phyloP scores from a whole-genome alignment of 2,329 filamentous ascomycete genomes.

The Phialophora macrospora region DNA sequence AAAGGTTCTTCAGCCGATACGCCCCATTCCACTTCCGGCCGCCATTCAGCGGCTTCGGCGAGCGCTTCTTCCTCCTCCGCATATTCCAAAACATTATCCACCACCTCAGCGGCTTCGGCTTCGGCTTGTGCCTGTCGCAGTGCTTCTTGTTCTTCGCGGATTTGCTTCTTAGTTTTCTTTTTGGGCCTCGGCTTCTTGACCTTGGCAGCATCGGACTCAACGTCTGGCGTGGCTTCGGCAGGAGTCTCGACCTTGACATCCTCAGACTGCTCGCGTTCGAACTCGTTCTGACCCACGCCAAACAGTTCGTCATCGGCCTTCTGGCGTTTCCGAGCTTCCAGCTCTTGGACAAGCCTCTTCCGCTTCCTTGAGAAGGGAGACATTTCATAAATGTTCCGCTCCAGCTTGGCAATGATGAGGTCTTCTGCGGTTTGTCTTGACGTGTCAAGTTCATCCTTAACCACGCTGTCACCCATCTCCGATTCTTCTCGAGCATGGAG shows the following conservation, averaged over 20 bases:
- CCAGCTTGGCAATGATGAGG: constrained; percentile 39
- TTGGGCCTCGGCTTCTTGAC: constrained; percentile 63
- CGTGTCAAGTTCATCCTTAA: constrained; percentile 39
- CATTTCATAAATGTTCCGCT: constrained; percentile 52
- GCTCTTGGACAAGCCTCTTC: constrained; percentile 72
- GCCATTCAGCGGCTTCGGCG: constrained; percentile 42
- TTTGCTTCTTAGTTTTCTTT: constrained; percentile 73
- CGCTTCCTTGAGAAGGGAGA: constrained; percentile 68
- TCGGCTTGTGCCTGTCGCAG: constrained; percentile 59
- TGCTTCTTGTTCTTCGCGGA: constrained; percentile 70
- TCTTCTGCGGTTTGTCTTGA: constrained; percentile 37
- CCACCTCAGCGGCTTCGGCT: constrained; percentile 51
- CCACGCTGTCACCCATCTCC: constrained; percentile 38
- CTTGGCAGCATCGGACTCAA: constrained; percentile 41
- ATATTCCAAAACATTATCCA: constrained; percentile 44
- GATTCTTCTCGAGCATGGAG: constrained; percentile 38
- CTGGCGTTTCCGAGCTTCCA: constrained; percentile 74
- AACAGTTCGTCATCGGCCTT: constrained; percentile 86
- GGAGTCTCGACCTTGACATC: constrained; percentile 47
- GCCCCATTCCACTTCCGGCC: constrained; percentile 62
- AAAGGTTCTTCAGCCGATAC: constrained; percentile 64
- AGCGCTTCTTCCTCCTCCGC: constrained; percentile 42
- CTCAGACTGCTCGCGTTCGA: constrained; percentile 59
- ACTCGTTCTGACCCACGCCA: constrained; percentile 62
- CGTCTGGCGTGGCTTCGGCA: constrained; percentile 43